Conservation (phyloP, 108 stramenopile species). For the Pseudonitzschia multiseries region DNA sequence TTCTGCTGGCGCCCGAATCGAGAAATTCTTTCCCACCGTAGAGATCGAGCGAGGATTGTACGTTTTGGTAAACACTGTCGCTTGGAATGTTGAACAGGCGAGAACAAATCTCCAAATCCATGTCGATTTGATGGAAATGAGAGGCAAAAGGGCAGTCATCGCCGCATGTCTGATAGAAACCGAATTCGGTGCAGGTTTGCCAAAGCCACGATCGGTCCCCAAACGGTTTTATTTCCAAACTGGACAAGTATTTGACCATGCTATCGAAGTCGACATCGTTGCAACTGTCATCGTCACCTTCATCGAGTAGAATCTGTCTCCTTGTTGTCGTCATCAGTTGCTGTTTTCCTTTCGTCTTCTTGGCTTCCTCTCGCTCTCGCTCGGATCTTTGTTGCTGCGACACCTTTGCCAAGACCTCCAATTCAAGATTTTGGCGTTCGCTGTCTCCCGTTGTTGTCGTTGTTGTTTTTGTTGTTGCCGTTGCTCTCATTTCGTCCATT, state of each 20-base stretch:
- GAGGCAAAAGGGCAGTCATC: constrained; percentile 79
- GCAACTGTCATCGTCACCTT: constrained; percentile 34
- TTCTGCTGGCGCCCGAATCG: constrained; percentile 38
- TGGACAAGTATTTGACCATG: constrained; percentile 36
- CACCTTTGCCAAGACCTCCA: constrained; percentile 57
- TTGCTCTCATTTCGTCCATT: background rate
- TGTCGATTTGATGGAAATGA: constrained; percentile 66
- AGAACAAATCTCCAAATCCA: constrained; percentile 77
- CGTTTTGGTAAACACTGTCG: constrained; percentile 44
- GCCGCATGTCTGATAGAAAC: constrained; percentile 93
- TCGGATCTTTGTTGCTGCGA: constrained; percentile 15
- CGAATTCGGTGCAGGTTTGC: constrained; percentile 96
- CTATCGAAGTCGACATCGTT: constrained; percentile 39
- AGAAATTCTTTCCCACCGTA: constrained; percentile 83
- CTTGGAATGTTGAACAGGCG: constrained; percentile 61
- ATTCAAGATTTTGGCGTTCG: constrained; percentile 12
- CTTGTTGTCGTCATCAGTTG: background rate
- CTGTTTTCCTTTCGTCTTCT: background rate
- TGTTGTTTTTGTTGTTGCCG: background rate
- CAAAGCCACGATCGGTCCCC: constrained; percentile 82
- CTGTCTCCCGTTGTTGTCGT: background rate
- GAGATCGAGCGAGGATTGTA: constrained; percentile 57
- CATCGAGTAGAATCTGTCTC: background rate
- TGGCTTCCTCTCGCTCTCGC: background rate
- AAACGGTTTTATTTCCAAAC: constrained; percentile 17